These are phyloP conservation scores for Trichoderma breve DNA, from an alignment of 2,329 filamentous ascomycete genomes.

Conservation along the genomic window DNA sequence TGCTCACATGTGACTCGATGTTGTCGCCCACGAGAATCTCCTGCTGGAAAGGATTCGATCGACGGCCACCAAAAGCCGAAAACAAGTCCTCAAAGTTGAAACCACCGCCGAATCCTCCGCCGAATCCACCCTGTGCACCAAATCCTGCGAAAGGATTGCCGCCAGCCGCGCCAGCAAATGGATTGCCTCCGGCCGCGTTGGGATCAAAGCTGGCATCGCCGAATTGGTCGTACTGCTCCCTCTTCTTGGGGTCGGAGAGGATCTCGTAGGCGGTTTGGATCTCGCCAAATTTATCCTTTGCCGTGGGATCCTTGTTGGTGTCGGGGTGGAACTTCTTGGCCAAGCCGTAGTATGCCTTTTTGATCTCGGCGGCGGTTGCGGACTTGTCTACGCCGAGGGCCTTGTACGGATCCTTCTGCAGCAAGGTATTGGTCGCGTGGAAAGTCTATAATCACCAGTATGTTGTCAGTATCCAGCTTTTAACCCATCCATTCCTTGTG, in stretches of 20 bases:
- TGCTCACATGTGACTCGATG: slow-evolving; percentile 89
- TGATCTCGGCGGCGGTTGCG: slow-evolving; percentile 85
- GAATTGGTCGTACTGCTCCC: slow-evolving; percentile 86
- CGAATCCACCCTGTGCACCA: slow-evolving; percentile 60
- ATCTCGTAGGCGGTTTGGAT: slow-evolving; percentile 94
- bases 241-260: slow-evolving; percentile 88
- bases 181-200: slow-evolving; percentile 60
- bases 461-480: slow-evolving; percentile 7
- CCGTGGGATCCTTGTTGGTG: slow-evolving; percentile 91
- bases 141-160: slow-evolving; percentile 64
- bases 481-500: not conserved
- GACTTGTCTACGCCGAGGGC: slow-evolving; percentile 79
- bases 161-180: slow-evolving; percentile 60
- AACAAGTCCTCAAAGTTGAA: slow-evolving; percentile 98
- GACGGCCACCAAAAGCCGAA: slow-evolving; percentile 72
- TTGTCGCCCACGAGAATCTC: slow-evolving; percentile 90
- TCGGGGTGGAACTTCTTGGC: slow-evolving; percentile 98
- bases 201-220: slow-evolving; percentile 87
- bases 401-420: slow-evolving; percentile 78
- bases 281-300: slow-evolving; percentile 92
- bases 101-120: slow-evolving; percentile 70
- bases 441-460: slow-evolving; percentile 48
- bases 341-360: slow-evolving; percentile 96
- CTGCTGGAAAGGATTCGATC: slow-evolving; percentile 65
- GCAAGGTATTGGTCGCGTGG: slow-evolving; percentile 56